Base-by-base conservation (phyloP, 2,329 filamentous ascomycete species). In the Diaporthe capsici region DNA sequence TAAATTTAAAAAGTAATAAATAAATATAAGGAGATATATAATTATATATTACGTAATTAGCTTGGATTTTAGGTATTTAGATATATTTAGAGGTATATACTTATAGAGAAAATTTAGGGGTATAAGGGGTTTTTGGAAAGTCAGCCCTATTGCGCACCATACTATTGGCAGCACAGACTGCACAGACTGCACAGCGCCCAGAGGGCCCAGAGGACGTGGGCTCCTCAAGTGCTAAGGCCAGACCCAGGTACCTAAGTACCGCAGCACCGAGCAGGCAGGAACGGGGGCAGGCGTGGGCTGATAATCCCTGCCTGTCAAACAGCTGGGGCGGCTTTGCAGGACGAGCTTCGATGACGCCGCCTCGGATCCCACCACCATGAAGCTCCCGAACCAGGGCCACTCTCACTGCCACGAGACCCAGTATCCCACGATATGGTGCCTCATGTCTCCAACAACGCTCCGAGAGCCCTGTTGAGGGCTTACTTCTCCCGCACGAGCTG, bases 391-490 rank as follows among this genome's bases (percentile, higher is more conserved):
- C 22, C 17, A 47, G 37, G 68, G 51, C 68, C 31, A 17, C 9
- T 42, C 10, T 37, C n/a, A 71, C 53, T 47, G 12, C 34, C 37
- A 47, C 49, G 39, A 31, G n/a, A 57, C 3, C 47, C 71, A 44
- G 20, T 25, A 44, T 34, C 44, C 20, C 42, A 49, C 72, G 75
- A 53, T 65, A 76, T 76, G 75, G 67, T 76, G 51, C 74, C 75
- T 49, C 75, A 72, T 63, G 37, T 70, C 37, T n/a, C 73, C 53
- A 57, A 47, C 39, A 57, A 47, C 47, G 75, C 73, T 73, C 68
- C 65, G 44, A 70, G 75, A 55, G 75, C 73, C 53, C 60, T 71
- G 20, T 39, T 70, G 61, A 72, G 73, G 15, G 44, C 39, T 53
- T 31, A 53, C 39, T 51, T 34, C 28, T 31, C 47, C 13, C 47